Evolutionary conservation across 805 yeast genomes (phyloP), one percentile per base, ranked within the genome.

Genomic region (Candida tibetensis): DNA sequence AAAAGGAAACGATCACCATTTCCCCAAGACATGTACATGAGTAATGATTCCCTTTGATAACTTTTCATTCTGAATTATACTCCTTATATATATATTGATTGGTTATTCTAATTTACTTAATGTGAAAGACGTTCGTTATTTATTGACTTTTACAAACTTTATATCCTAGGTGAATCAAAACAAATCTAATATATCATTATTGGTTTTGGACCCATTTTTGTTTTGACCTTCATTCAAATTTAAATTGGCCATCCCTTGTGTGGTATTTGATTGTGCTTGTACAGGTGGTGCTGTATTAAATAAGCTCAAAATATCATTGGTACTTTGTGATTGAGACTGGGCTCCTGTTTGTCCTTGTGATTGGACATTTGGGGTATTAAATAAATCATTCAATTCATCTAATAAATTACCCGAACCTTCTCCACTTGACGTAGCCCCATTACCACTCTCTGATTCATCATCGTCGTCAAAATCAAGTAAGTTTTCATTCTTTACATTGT

Each of bases 401-500:
- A 88, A 63, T 13, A 82, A 72, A 40, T 72, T 74, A 3, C 66
- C 39, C 7, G 48, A 38, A 15, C 53, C 57, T 3, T 44, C 54
- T 6, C 45, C 48, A 12, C 47, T 27, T 15, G 32, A 34, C 17
- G 30, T 42, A 7, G 28, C 40, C 12, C 46, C 44, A 7, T 40
- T 46, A 3, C 49, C 49, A 8, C 36, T 31, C 4, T 43, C 60
- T 12, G 45, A 52, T 26, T 40, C 47, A 14, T 66, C 76, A 32
- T 79, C 87, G 43, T 81, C 87, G 52, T 84, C 96, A 47, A 91
- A 81, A 58, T 91, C 96, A 36, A 91, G 75, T 48, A 93, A 69
- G 49, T 86, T 87, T 50, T 88, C 96, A 32, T 83, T 81, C 49
- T 81, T 80, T 19, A 74, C 76, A 32, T 75, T 76, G 40, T 70